Conservation (phyloP, 176 grass and related monocot genomes). For the Urochloa ruziziensis region DNA sequence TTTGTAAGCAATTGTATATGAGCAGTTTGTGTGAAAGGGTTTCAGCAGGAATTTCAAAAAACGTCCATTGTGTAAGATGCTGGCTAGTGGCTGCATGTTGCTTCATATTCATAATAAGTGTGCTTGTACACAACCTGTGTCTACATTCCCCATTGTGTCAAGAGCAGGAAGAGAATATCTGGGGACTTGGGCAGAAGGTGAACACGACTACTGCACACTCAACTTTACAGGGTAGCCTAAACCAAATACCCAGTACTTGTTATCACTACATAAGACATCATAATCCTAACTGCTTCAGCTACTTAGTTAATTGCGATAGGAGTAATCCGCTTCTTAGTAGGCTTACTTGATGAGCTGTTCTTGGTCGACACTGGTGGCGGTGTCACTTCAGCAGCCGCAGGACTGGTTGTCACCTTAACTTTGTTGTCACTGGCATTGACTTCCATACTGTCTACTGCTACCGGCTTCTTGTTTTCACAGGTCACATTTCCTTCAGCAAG, state of each 20-base stretch:
- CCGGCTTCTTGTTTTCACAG: constrained; percentile 8
- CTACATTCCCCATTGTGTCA: background rate
- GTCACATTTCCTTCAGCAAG: constrained; percentile 37
- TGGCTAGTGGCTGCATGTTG: background rate
- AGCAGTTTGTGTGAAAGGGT: background rate
- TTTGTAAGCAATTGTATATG: constrained; percentile 18
- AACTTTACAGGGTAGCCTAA: constrained; percentile 46
- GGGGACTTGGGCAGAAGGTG: background rate
- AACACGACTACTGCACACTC: background rate
- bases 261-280: constrained; percentile 29
- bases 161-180: background rate
- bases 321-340: constrained; percentile 75
- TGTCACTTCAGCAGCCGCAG: constrained; percentile 25
- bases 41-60: background rate
- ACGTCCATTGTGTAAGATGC: background rate
- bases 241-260: constrained; percentile 2
- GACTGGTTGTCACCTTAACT: constrained; percentile 31
- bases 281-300: constrained; percentile 31
- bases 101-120: background rate
- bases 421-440: constrained; percentile 40
- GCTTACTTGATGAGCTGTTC: constrained; percentile 53
- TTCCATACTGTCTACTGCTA: constrained; percentile 42
- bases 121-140: background rate
- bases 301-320: constrained; percentile 66
- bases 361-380: constrained; percentile 2